Percentiles rank a stretch among this genome's conserved stretches.
These are phyloP conservation scores for Globisporangium heterothallicum DNA, from an alignment of 352 stramenopile genomes.

Conservation along the genomic window DNA sequence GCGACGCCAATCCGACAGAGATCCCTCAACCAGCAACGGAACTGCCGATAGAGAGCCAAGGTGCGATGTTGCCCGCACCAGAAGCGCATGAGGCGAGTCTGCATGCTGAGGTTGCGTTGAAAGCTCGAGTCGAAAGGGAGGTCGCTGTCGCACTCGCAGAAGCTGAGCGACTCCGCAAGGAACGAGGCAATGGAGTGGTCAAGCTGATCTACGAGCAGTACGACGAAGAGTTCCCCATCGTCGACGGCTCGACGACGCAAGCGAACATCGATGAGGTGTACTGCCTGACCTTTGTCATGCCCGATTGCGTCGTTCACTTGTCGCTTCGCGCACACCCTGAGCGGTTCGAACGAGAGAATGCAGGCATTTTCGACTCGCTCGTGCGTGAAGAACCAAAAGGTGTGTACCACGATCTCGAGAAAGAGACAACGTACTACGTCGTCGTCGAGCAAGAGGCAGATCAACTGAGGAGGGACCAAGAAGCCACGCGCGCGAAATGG, in stretches of 20 bases:
- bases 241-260: constrained; percentile 71
- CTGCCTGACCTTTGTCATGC: constrained; percentile 87
- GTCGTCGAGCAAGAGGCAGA: constrained; percentile 79
- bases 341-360: constrained; percentile 48
- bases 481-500: constrained; percentile 50
- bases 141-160: constrained; percentile 14
- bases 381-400: constrained; percentile 62
- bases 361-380: constrained; percentile 47
- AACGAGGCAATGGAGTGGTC: constrained; percentile 54
- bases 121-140: neutral
- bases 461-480: constrained; percentile 61
- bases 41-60: too few relatives aligned
- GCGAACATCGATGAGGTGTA: constrained; percentile 79
- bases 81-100: neutral
- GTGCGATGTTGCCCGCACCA: too few relatives aligned
- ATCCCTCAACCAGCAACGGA: too few relatives aligned
- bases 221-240: constrained; percentile 77
- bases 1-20: constrained; percentile 4
- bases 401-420: constrained; percentile 64
- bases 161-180: constrained; percentile 27
- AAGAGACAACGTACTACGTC: constrained; percentile 71
- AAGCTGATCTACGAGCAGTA: constrained; percentile 88
- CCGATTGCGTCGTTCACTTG: constrained; percentile 75
- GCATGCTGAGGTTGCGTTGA: constrained; percentile 16
- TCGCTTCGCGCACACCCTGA: constrained; percentile 40